Percentiles rank a stretch among this genome's conserved stretches.
phyloP scores from a whole-genome alignment of 202 grass and related monocot genomes.

The Bolboschoenoplectus hybrid region DNA sequence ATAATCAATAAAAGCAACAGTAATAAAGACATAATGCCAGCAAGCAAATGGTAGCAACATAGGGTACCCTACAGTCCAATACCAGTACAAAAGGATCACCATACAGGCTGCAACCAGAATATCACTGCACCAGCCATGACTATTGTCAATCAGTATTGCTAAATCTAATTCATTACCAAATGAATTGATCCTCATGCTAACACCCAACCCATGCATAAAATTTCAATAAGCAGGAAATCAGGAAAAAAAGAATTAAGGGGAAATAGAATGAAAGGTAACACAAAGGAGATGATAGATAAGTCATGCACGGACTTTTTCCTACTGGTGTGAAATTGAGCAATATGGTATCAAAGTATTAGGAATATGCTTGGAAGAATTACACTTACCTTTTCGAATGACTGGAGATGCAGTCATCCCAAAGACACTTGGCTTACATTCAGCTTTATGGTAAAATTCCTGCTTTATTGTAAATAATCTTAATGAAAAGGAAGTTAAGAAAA shows the following conservation, averaged over 20 bases:
- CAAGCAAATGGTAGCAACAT: not conserved
- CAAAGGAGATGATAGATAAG: not conserved
- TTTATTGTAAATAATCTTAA: conserved; percentile 35
- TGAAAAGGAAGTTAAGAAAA: conserved; percentile 25
- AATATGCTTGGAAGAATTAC: conserved; percentile 1
- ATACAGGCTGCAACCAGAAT: conserved; percentile 5
- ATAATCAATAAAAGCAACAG: conserved; percentile 5
- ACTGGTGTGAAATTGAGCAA: conserved; percentile 12
- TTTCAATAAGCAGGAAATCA: conserved; percentile 15
- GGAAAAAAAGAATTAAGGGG: not conserved
- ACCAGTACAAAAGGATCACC: not conserved
- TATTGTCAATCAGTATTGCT: not conserved
- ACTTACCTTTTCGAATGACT: conserved; percentile 79
- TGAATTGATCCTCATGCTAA: not conserved
- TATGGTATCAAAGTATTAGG: conserved; percentile 8
- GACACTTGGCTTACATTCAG: conserved; percentile 60
- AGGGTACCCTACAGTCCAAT: not conserved
- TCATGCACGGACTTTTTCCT: not conserved
- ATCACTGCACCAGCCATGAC: conserved; percentile 9
- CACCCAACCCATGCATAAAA: not conserved
- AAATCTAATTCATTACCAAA: not conserved
- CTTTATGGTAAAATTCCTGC: conserved; percentile 86
- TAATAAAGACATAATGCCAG: not conserved
- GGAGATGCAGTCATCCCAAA: conserved; percentile 91
- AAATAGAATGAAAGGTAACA: not conserved